Base-by-base conservation (phyloP, 306 rosid genomes). In the Phaseolus lunatus region DNA sequence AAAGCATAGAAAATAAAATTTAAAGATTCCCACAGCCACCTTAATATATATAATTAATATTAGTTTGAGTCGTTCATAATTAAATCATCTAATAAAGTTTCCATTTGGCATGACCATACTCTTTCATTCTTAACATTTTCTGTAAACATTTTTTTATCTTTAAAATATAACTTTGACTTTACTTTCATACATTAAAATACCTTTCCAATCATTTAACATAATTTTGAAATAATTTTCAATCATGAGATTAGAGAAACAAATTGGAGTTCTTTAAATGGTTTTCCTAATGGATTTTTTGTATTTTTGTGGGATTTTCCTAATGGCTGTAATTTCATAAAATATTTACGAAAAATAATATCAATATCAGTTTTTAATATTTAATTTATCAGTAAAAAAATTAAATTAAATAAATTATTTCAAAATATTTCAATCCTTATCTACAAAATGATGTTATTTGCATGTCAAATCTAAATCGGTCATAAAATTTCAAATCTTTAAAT, bases 21-120 rank as follows among this genome's bases (percentile, higher is more conserved):
- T 6, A 49, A 64, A 76, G 14, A 64, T 37, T 67, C 59, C 18
- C 56, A 43, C 59, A 77, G 54, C 77, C 49, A 35, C 70, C 65
- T 50, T 53, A 53, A 9, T 50, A 31, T 61, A 26, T 49, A 20
- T 31, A 33, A 1, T 3, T 5, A 33, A 43, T 50, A 13, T 33
- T 43, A 35, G 48, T 61, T 70, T 2, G 31, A 15, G 9, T 22
- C 12, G 11, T 44, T 37, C 58, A 7, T 64, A 23, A 16, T 62
- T 62, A 57, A 31, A 62, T 75, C 27, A 49, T 49, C 41, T 9
- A 33, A 54, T 20, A 73, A 47, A 62, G 53, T 22, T 66, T 48
- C 29, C 39, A 50, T 49, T 50, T 65, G 80, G 20, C 26, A 16
- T 43, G 18, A 10, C 18, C 23, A 49, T 49, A 24, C 27, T 1